Evolutionary conservation across 768 basidiomycete genomes (phyloP).

Genomic region (Mycena filopes): DNA sequence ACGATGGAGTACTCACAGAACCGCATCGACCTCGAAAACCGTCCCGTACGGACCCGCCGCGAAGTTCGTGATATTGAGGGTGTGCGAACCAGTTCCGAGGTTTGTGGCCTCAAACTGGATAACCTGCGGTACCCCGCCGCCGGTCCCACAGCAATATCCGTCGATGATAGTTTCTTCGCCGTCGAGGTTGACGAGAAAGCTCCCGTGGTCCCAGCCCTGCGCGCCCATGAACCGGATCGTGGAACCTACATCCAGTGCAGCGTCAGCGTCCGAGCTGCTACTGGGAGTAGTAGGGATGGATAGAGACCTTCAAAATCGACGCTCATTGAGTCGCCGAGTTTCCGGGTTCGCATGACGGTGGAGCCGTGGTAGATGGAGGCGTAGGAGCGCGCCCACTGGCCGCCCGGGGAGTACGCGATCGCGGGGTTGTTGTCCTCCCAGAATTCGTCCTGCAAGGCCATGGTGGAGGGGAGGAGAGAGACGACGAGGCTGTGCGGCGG

Average conservation of each 20-base stretch:
- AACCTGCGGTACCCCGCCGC: constrained; percentile 20
- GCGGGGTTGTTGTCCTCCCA: constrained; percentile 16
- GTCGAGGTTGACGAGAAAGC: constrained; percentile 21
- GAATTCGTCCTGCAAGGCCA: constrained; percentile 1
- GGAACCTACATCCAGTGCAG: neutral
- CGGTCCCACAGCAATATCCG: constrained; percentile 20
- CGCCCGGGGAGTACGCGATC: constrained; percentile 9
- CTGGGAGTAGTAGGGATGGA: neutral
- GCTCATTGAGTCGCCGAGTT: constrained; percentile 20
- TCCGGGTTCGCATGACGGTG: constrained; percentile 20
- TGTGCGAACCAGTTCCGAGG: constrained; percentile 1
- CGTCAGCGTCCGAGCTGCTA: neutral
- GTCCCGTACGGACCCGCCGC: constrained; percentile 12
- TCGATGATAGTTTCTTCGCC: constrained; percentile 23
- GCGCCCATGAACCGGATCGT: constrained; percentile 21
- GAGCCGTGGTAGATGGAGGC: constrained; percentile 21
- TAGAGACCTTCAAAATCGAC: constrained; percentile 17
- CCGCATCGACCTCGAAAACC: constrained; percentile 23
- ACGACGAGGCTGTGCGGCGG: no score
- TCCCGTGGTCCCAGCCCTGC: constrained; percentile 28
- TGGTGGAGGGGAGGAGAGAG: no score
- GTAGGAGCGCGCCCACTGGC: constrained; percentile 7
- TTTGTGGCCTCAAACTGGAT: constrained; percentile 21
- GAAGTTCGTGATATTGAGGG: constrained; percentile 21
- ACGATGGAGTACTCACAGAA: constrained; percentile 18